A percentile compares a stretch with the other conserved stretches of the same genome.
phyloP scores from a whole-genome alignment of 352 stramenopile species.

The Thalassiosira pacifica region DNA sequence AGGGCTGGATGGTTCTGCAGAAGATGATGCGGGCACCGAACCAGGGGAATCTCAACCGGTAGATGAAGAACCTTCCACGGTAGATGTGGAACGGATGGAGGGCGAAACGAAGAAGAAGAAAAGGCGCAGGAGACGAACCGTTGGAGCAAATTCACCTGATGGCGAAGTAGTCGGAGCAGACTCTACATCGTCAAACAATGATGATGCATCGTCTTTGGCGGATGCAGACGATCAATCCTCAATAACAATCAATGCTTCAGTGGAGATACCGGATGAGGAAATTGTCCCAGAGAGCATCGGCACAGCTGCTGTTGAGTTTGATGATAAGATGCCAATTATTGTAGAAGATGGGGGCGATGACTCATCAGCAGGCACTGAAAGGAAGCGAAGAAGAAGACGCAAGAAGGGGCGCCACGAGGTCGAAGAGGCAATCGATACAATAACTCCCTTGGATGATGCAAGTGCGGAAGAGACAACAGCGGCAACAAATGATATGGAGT shows the following conservation, averaged over 20 bases:
- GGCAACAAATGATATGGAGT: background rate
- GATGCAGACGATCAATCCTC: too few species aligned
- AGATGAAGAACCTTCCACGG: background rate
- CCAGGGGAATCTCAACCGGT: background rate
- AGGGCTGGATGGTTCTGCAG: too few species aligned
- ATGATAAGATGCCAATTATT: background rate
- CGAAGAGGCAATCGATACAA: background rate
- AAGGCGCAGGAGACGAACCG: background rate
- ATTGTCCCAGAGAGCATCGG: constrained; percentile 35
- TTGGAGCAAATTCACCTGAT: background rate
- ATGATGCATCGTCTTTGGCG: too few species aligned
- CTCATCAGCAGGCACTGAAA: background rate
- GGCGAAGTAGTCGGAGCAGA: background rate
- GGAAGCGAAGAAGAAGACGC: background rate
- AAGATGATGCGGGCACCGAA: background rate
- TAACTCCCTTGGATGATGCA: background rate
- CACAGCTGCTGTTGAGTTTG: constrained; percentile 19
- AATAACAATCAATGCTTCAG: constrained; percentile 20
- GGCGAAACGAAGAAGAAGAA: background rate
- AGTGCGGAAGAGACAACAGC: background rate
- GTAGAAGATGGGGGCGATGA: constrained; percentile 2
- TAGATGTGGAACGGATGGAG: too few species aligned
- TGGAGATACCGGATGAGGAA: constrained; percentile 29
- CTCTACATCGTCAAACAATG: background rate
- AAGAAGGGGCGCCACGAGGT: too few species aligned